Conservation (phyloP, 352 stramenopile genomes). For the Pythium aristosporum region DNA sequence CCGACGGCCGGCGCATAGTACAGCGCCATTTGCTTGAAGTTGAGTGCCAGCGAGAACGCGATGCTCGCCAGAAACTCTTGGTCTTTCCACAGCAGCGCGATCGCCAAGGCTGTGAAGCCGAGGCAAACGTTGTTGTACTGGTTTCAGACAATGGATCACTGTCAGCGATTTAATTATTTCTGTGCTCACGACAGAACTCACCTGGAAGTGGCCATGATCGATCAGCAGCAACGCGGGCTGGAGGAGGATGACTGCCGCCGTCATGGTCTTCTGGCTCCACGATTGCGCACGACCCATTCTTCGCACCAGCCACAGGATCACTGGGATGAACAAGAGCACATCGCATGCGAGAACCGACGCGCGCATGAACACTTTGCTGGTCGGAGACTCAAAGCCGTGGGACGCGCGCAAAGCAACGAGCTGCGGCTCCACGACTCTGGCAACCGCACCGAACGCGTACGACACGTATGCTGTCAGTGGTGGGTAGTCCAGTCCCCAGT, state of each 20-base stretch:
- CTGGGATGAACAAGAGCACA: conserved; percentile 88
- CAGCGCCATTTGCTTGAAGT: conserved; percentile 99
- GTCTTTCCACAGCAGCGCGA: conserved; percentile 67
- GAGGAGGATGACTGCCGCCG: conserved; percentile 62
- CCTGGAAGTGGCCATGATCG: conserved; percentile 99
- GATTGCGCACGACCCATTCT: conserved; percentile 39
- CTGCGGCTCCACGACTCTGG: conserved; percentile 73
- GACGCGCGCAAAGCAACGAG: conserved; percentile 83
- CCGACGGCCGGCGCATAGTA: conserved; percentile 96
- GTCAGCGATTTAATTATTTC: not conserved
- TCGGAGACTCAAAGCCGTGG: conserved; percentile 83
- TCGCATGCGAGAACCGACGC: conserved; percentile 93
- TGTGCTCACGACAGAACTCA: conserved; percentile 19
- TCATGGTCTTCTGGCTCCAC: conserved; percentile 55
- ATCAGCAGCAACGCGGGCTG: conserved; percentile 93
- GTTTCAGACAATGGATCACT: not conserved
- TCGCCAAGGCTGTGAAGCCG: conserved; percentile 79
- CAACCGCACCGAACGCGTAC: conserved; percentile 76
- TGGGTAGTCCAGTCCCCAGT: conserved; percentile 99
- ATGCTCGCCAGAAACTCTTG: conserved; percentile 83
- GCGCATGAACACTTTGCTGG: conserved; percentile 91
- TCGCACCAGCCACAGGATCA: conserved; percentile 43
- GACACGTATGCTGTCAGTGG: conserved; percentile 93
- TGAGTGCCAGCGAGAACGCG: conserved; percentile 93
- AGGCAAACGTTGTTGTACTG: conserved; percentile 98